phyloP scores from a whole-genome alignment of 2,329 filamentous ascomycete species.

The Fusarium sp. region DNA sequence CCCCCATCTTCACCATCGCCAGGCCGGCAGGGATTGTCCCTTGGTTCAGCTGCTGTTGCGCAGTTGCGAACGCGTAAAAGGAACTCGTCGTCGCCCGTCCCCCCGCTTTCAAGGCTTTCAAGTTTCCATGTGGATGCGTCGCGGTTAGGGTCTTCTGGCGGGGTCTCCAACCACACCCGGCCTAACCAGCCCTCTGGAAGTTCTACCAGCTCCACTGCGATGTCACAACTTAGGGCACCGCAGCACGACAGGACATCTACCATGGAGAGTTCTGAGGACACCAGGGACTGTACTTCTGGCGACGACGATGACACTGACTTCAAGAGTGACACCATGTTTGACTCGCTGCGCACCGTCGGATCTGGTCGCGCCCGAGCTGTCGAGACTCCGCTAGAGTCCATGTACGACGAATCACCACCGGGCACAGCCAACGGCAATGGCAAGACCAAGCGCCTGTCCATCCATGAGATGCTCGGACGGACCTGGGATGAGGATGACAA shows the following conservation, averaged over 20 bases:
- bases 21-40: conserved; percentile 37
- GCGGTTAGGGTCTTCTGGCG: conserved; percentile 57
- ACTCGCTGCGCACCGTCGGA: conserved; percentile 78
- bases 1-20: conserved; percentile 37
- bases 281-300: conserved; percentile 71
- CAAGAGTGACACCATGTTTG: conserved; percentile 81
- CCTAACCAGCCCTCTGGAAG: conserved; percentile 57
- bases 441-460: conserved; percentile 67
- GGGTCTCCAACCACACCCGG: conserved; percentile 52
- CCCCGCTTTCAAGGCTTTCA: conserved; percentile 64
- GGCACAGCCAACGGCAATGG: conserved; percentile 65
- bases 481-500: conserved; percentile 66
- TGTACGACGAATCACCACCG: conserved; percentile 83
- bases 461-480: conserved; percentile 68
- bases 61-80: conserved; percentile 51
- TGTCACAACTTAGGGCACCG: conserved; percentile 51
- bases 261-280: conserved; percentile 76
- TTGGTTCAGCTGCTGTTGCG: conserved; percentile 42
- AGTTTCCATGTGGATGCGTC: conserved; percentile 67
- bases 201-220: conserved; percentile 56
- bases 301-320: conserved; percentile 85
- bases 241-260: conserved; percentile 63
- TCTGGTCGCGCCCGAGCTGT: conserved; percentile 74
- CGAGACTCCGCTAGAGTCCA: conserved; percentile 79
- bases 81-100: conserved; percentile 67